Conservation (phyloP, 441 rosid species). For the Cnidoscolus chayamansa region DNA sequence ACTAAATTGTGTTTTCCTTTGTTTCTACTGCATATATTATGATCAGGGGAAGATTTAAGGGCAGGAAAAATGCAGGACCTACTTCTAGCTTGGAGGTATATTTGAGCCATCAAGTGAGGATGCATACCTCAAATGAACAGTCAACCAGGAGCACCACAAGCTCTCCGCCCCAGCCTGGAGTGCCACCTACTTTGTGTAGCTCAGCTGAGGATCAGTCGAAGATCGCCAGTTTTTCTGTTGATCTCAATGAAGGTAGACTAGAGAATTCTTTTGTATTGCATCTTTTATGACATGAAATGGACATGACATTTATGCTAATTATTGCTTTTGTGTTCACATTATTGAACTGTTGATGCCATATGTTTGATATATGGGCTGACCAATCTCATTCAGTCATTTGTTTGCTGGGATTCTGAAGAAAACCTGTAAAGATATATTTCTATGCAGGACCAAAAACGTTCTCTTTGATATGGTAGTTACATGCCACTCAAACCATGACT, state of each 20-base stretch:
- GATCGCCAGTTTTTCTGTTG: conserved; percentile 47
- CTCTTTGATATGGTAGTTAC: neutral
- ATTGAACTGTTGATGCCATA: conserved; percentile 3
- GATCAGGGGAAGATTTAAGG: conserved; percentile 56
- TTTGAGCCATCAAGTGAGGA: conserved; percentile 46
- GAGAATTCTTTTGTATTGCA: neutral
- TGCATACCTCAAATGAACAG: conserved; percentile 48
- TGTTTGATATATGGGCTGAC: neutral
- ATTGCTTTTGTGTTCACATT: neutral
- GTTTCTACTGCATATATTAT: conserved; percentile 6
- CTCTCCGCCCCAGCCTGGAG: conserved; percentile 43
- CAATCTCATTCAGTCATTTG: neutral
- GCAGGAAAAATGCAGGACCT: conserved; percentile 50
- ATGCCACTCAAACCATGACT: neutral
- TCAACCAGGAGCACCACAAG: conserved; percentile 37
- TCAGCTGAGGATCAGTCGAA: conserved; percentile 45
- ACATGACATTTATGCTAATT: neutral
- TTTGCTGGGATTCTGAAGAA: neutral
- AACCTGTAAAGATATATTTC: neutral
- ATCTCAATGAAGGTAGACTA: conserved; percentile 64
- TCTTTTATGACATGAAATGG: conserved; percentile 11
- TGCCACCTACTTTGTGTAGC: conserved; percentile 28
- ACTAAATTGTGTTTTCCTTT: neutral
- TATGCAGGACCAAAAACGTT: neutral
- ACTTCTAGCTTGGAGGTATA: conserved; percentile 53